Conservation (phyloP, 1,284 basidiomycete species). For the Cryptococcus floricola region DNA sequence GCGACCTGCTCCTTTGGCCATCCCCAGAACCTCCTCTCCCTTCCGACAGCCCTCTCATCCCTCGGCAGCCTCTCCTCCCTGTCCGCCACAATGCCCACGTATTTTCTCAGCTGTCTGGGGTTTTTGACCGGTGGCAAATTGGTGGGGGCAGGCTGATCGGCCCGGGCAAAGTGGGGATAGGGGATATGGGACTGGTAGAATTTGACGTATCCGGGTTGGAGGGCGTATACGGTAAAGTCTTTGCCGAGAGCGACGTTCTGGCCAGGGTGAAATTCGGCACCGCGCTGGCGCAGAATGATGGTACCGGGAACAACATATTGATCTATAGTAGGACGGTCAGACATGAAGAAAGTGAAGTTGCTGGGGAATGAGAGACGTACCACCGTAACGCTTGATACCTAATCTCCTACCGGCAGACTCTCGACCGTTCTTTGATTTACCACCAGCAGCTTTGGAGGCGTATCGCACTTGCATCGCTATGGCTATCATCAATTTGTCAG, state of each 20-base stretch:
- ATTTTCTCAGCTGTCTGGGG: conserved; percentile 57
- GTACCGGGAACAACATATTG: conserved; percentile 85
- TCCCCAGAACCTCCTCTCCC: conserved; percentile 48
- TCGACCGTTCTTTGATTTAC: conserved; percentile 83
- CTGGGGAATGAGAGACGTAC: conserved; percentile 51
- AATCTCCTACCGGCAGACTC: conserved; percentile 85
- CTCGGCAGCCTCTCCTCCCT: conserved; percentile 78
- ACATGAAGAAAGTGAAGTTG: not conserved
- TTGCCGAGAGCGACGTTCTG: conserved; percentile 86
- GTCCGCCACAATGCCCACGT: conserved; percentile 73
- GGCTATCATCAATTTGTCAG: too few relatives aligned
- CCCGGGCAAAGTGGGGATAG: conserved; percentile 33
- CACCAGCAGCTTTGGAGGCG: conserved; percentile 90
- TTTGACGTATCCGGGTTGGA: conserved; percentile 80
- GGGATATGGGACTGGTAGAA: conserved; percentile 62
- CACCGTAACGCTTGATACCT: conserved; percentile 90
- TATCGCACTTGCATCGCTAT: conserved; percentile 55
- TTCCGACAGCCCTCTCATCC: conserved; percentile 63
- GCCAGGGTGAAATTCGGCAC: conserved; percentile 82
- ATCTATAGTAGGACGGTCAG: conserved; percentile 53
- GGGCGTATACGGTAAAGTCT: conserved; percentile 87
- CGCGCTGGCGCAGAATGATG: conserved; percentile 89
- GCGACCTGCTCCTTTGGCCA: conserved; percentile 29
- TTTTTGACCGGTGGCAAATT: conserved; percentile 29
- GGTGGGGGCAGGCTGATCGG: conserved; percentile 9